Evolutionary conservation across 2,329 filamentous ascomycete species (phyloP).

Genomic region (Alternaria infectoria): DNA sequence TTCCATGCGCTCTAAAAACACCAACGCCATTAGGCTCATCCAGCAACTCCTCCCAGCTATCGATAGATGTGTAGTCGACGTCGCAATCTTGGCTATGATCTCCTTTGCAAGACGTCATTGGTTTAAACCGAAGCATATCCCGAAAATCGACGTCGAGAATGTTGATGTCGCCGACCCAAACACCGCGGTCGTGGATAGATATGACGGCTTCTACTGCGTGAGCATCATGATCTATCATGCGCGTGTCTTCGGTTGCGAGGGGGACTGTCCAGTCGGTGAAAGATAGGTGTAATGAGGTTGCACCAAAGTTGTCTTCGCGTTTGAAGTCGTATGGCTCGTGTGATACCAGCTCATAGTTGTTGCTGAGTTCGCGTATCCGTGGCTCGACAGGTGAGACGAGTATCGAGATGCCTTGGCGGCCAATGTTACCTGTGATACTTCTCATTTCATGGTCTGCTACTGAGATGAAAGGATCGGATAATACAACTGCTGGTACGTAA

Average conservation of each 20-base stretch:
- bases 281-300: slow-evolving; percentile 7
- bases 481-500: background rate
- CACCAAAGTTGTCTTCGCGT: background rate
- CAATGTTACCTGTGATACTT: background rate
- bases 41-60: background rate
- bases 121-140: background rate
- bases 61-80: background rate
- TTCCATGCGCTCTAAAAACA: background rate
- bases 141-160: background rate
- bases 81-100: background rate
- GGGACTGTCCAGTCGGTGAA: slow-evolving; percentile 10
- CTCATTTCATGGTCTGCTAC: background rate
- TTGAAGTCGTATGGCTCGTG: background rate
- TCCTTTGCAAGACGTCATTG: background rate
- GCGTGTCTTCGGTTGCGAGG: background rate
- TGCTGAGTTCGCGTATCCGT: background rate
- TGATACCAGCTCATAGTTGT: background rate
- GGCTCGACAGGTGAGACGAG: background rate
- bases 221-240: background rate
- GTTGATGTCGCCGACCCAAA: slow-evolving; percentile 5
- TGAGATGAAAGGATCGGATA: background rate
- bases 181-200: slow-evolving; percentile 1
- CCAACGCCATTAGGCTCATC: background rate
- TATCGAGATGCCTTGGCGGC: background rate
- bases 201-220: slow-evolving; percentile 3